These are phyloP conservation scores for Citrus cavaleriei DNA, from an alignment of 345 rosid genomes.

Conservation along the genomic window DNA sequence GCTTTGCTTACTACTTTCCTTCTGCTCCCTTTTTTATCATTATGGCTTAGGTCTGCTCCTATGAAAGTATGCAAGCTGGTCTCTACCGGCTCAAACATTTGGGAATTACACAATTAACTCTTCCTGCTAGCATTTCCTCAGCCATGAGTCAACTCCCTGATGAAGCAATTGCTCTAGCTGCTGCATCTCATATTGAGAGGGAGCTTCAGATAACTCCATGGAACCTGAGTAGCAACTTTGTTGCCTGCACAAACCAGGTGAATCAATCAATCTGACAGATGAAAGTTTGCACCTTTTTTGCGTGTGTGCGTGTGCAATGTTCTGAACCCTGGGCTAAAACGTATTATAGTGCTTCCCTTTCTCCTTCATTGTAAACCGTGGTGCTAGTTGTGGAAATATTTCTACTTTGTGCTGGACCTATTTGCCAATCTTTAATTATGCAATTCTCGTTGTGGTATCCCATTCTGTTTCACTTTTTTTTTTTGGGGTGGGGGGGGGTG, in stretches of 20 bases:
- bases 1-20: not conserved
- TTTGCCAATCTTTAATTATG: no score
- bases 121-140: constrained; percentile 68
- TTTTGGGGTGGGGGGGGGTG: no score
- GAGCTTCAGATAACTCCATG: constrained; percentile 95
- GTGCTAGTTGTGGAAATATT: not conserved
- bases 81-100: constrained; percentile 83
- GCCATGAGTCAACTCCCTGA: constrained; percentile 94
- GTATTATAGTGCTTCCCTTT: not conserved
- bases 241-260: constrained; percentile 93
- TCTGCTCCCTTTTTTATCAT: not conserved
- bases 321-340: not conserved
- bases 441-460: no score
- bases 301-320: not conserved
- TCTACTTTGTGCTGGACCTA: no score
- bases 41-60: constrained; percentile 72
- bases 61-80: constrained; percentile 98
- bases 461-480: not conserved
- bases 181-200: constrained; percentile 95
- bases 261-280: constrained; percentile 7
- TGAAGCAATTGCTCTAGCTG: constrained; percentile 95
- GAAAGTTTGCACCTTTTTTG: not conserved
- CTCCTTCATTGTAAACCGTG: not conserved
- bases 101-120: constrained; percentile 74
- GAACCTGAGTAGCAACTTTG: constrained; percentile 94